phyloP scores from a whole-genome alignment of 2,329 filamentous ascomycete species.

The Elsinoe batatas region DNA sequence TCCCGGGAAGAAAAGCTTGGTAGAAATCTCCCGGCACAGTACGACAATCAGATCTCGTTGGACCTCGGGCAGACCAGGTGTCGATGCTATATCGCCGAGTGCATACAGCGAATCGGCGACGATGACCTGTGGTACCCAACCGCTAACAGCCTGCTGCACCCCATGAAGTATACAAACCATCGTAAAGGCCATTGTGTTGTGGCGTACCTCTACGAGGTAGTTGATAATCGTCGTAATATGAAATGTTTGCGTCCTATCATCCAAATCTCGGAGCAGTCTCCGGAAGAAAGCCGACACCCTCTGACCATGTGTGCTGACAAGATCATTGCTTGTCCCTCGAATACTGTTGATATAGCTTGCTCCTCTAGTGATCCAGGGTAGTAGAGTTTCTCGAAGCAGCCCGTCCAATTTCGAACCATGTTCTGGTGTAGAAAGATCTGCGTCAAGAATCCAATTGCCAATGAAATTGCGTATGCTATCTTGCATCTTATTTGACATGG shows the following conservation, averaged over 20 bases:
- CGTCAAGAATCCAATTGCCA: constrained; percentile 35
- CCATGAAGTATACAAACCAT: constrained; percentile 36
- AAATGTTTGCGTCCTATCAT: constrained; percentile 1
- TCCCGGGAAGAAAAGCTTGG: too few species aligned
- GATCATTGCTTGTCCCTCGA: constrained; percentile 21
- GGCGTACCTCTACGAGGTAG: constrained; percentile 21
- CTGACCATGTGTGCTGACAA: constrained; percentile 33
- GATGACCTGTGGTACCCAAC: constrained; percentile 16
- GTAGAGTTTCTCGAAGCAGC: constrained; percentile 33
- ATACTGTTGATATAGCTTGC: constrained; percentile 34
- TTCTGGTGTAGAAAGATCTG: constrained; percentile 19
- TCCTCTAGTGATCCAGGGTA: constrained; percentile 40
- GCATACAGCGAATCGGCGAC: constrained; percentile 23
- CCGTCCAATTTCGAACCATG: constrained; percentile 21
- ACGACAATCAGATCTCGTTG: constrained; percentile 27
- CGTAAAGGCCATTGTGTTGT: constrained; percentile 26
- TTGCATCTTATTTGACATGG: constrained; percentile 33
- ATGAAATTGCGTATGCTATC: constrained; percentile 38
- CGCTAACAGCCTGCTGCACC: constrained; percentile 27
- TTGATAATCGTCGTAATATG: constrained; percentile 27
- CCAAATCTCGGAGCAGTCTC: constrained; percentile 22
- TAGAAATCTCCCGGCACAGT: background rate
- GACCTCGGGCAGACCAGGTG: constrained; percentile 34
- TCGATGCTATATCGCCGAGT: constrained; percentile 29
- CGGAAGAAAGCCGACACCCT: constrained; percentile 29